Conservation (phyloP, 164 flowering plant species). For the Aristolochia contorta region DNA sequence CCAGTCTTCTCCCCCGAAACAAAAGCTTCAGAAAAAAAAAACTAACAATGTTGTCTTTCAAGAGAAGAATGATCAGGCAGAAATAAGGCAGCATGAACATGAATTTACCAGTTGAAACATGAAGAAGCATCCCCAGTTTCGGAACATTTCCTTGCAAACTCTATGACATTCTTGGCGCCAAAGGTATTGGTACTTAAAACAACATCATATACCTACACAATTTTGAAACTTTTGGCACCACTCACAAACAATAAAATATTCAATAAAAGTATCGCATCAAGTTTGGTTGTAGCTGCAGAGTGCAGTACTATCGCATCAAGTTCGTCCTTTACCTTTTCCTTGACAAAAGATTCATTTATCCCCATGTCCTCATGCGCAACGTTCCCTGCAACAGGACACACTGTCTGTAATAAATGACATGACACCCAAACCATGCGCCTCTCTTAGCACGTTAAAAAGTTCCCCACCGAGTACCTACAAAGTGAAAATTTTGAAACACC, state of each 20-base stretch:
- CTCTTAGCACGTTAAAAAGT: constrained; percentile 36
- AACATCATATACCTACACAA: constrained; percentile 52
- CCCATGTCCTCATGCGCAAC: constrained; percentile 32
- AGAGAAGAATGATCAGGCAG: background rate
- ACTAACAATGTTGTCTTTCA: background rate
- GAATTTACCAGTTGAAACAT: constrained; percentile 4
- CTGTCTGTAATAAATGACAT: constrained; percentile 25
- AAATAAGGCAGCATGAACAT: background rate
- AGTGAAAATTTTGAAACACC: background rate
- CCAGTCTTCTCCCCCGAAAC: constrained; percentile 4
- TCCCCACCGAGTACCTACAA: constrained; percentile 45
- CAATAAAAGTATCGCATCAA: constrained; percentile 27
- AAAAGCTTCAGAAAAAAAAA: background rate
- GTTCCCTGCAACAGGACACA: constrained; percentile 40
- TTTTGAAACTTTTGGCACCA: background rate
- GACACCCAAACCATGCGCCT: constrained; percentile 26
- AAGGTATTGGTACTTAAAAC: constrained; percentile 40
- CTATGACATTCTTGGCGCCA: constrained; percentile 37
- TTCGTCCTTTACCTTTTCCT: constrained; percentile 29
- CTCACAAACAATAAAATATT: background rate
- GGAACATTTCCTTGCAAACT: constrained; percentile 1
- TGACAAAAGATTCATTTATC: constrained; percentile 25
- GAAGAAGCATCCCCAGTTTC: constrained; percentile 2
- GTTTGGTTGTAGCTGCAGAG: constrained; percentile 54
- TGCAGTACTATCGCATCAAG: constrained; percentile 35